phyloP scores from a whole-genome alignment of 2,329 filamentous ascomycete species.

The Bipolaris victoriae region DNA sequence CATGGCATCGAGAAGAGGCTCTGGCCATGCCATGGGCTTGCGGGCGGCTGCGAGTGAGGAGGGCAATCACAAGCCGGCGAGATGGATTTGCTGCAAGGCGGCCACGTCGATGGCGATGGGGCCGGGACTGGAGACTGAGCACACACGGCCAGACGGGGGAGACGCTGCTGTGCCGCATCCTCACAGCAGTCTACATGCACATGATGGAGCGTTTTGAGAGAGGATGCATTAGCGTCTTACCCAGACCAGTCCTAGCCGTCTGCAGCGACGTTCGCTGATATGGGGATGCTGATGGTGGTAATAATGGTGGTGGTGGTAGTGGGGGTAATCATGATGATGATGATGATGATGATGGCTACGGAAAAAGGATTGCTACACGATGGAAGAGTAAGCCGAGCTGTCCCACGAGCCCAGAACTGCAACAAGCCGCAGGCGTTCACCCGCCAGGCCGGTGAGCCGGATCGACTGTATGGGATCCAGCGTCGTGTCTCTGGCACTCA shows the following conservation, averaged over 20 bases:
- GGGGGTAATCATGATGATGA: background rate
- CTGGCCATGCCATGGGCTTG: slow-evolving; percentile 15
- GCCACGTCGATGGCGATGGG: slow-evolving; percentile 35
- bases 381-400: background rate
- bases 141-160: slow-evolving; percentile 19
- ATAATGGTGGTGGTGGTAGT: background rate
- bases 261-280: slow-evolving; percentile 18
- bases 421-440: background rate
- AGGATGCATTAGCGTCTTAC: slow-evolving; percentile 32
- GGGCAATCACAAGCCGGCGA: background rate
- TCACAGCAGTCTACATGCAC: slow-evolving; percentile 25
- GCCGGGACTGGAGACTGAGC: slow-evolving; percentile 18
- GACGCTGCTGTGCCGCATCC: slow-evolving; percentile 18
- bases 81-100: slow-evolving; percentile 31
- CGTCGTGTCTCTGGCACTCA: slow-evolving; percentile 21
- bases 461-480: slow-evolving; percentile 15
- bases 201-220: slow-evolving; percentile 25
- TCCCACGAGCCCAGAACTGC: background rate
- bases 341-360: background rate
- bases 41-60: slow-evolving; percentile 6
- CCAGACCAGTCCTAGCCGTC: slow-evolving; percentile 18
- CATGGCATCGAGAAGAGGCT: slow-evolving; percentile 7
- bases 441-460: background rate
- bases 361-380: background rate
- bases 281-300: background rate